A percentile compares a stretch with the other conserved stretches of the same genome.
Evolutionary conservation across 768 basidiomycete genomes (phyloP).

Genomic region (Kwoniella shandongensis): DNA sequence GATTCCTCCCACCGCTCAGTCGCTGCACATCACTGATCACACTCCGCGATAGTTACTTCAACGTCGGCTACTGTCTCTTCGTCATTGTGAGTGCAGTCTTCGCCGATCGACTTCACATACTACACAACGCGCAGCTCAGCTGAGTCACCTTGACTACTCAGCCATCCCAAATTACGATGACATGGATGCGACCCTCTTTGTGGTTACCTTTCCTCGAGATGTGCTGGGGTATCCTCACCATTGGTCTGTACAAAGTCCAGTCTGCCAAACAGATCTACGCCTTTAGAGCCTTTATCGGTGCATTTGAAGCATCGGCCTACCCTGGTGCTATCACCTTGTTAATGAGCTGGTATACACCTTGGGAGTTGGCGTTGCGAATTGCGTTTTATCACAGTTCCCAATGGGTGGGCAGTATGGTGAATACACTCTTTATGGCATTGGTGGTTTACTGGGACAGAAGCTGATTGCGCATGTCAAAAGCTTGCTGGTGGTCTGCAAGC

Average conservation of each 20-base stretch:
- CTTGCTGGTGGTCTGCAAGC: conserved; percentile 1
- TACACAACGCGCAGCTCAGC: neutral
- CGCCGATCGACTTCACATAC: neutral
- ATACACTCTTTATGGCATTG: too few relatives aligned
- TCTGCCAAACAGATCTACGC: conserved; percentile 25
- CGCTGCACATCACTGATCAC: conserved; percentile 12
- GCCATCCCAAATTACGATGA: conserved; percentile 42
- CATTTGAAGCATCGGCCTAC: conserved; percentile 37
- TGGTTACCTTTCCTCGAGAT: conserved; percentile 35
- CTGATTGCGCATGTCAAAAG: neutral
- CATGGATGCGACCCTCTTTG: conserved; percentile 29
- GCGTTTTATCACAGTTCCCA: conserved; percentile 1
- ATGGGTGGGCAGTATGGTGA: conserved; percentile 1
- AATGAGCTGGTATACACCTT: conserved; percentile 6
- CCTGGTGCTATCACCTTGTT: conserved; percentile 38
- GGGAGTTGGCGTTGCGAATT: neutral
- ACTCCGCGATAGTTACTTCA: too few relatives aligned
- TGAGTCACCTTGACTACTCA: neutral
- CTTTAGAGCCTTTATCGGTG: conserved; percentile 43
- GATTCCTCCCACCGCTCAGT: conserved; percentile 13
- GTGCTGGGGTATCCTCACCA: conserved; percentile 29
- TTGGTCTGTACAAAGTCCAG: conserved; percentile 18
- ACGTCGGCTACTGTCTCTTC: conserved; percentile 26
- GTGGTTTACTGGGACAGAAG: neutral
- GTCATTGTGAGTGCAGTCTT: conserved; percentile 15